Evolutionary conservation across 1,284 basidiomycete genomes (phyloP).

Genomic region (Puccinia coronata): DNA sequence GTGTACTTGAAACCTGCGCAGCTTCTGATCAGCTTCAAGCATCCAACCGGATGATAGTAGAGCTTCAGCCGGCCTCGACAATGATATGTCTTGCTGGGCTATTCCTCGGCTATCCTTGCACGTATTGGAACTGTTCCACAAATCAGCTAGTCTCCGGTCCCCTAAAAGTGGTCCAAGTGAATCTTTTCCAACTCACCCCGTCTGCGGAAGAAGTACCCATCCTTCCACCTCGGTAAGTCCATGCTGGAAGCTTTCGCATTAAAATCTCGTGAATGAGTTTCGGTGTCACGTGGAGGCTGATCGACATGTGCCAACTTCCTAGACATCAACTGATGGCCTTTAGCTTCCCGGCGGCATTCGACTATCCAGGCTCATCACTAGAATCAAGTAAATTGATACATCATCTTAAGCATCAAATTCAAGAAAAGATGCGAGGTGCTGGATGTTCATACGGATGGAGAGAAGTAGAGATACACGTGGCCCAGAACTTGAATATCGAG

Average conservation of each 20-base stretch:
- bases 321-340: conserved; percentile 20
- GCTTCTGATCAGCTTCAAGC: background rate
- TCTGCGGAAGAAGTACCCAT: background rate
- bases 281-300: background rate
- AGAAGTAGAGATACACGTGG: conserved; percentile 10
- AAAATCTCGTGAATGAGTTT: background rate
- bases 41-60: background rate
- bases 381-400: background rate
- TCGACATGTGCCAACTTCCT: background rate
- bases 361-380: conserved; percentile 12
- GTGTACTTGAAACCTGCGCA: conserved; percentile 4
- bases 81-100: conserved; percentile 19
- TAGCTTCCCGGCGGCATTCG: conserved; percentile 10
- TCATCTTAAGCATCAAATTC: background rate
- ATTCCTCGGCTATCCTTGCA: conserved; percentile 14
- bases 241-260: background rate
- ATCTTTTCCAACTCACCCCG: background rate
- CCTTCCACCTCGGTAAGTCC: background rate
- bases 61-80: conserved; percentile 13
- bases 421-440: background rate
- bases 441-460: background rate
- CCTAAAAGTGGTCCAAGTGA: conserved; percentile 2
- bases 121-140: conserved; percentile 20
- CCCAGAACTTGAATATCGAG: conserved; percentile 13
- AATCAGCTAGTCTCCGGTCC: conserved; percentile 16